Base-by-base conservation (phyloP, 2,329 filamentous ascomycete genomes). In the Xylariaceae sp. region DNA sequence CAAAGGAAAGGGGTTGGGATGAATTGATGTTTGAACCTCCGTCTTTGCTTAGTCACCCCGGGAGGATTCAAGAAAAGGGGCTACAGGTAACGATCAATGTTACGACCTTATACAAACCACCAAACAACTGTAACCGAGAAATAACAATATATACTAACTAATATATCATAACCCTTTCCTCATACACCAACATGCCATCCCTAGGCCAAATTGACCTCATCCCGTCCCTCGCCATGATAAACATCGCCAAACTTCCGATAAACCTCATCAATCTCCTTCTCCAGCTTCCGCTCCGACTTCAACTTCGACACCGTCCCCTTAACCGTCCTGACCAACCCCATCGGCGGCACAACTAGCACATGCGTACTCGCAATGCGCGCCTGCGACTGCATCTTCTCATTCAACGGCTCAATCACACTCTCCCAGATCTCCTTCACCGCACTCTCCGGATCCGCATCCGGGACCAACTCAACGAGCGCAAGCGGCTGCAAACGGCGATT, bases 331-430 rank as follows among this genome's bases (percentile, higher is more conserved):
- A 63, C 17, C 13, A 68, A 61, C 7, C 18, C 49, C 51, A 1
- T 51, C 58, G 0, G 56, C 52, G 64, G 60, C 4, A 67, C 56
- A 37, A 62, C 50, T 23, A 68, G 17, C 8, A 66, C 15, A 18
- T 68, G 66, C 8, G 65, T 66, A 51, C 51, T 56, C 5, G 53
- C 62, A 15, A 67, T 56, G 2, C 64, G 64, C 6, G 62, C 61
- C 51, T 67, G 64, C 2, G 57, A 54, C 44, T 59, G 61, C 10
- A 51, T 51, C 51, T 52, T 61, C 2, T 57, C 61, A 55, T 68
- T 68, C 50, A 62, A 52, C 13, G 66, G 64, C 41, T 57, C 51
- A 6, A 68, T 41, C 3, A 58, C 52, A 4, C 57, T 39, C 49
- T 60, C 54, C 64, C 64, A 68, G 44, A 67, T 34, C 15, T 61